These are phyloP conservation scores for Ambispora gerdemannii DNA, from an alignment of 192 early-diverging fungal species.

Conservation along the genomic window DNA sequence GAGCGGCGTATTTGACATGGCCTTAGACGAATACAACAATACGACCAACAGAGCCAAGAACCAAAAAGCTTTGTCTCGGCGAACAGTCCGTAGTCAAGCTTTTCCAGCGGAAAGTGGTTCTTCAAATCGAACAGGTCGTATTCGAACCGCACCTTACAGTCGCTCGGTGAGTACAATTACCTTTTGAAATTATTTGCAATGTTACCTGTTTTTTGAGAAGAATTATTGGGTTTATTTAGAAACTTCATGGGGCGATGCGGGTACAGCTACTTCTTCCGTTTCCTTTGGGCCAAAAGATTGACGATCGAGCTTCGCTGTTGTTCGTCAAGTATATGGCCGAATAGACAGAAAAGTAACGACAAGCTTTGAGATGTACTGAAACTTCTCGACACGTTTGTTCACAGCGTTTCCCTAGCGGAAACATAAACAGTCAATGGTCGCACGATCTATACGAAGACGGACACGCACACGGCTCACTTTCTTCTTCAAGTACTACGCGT, in stretches of 20 bases:
- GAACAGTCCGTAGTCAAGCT: conserved; percentile 4
- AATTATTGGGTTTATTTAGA: not conserved
- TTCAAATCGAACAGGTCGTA: not conserved
- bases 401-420: conserved; percentile 24
- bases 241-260: not conserved
- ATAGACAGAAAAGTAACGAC: not conserved
- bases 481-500: conserved; percentile 1
- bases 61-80: conserved; percentile 6
- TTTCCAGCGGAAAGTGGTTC: not conserved
- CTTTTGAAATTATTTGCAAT: not conserved
- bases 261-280: not conserved
- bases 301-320: not conserved
- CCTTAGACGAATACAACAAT: conserved; percentile 20
- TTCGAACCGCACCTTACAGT: conserved; percentile 24
- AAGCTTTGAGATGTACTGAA: conserved; percentile 5
- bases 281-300: not conserved
- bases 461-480: not conserved
- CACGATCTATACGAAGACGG: conserved; percentile 27
- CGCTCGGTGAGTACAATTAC: conserved; percentile 16
- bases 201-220: not conserved
- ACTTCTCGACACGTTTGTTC: not conserved
- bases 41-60: not conserved
- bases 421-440: conserved; percentile 26
- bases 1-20: conserved; percentile 22
- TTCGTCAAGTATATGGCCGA: not conserved